These are phyloP conservation scores for Bipolaris cookei DNA, from an alignment of 2,329 filamentous ascomycete genomes.

Conservation along the genomic window DNA sequence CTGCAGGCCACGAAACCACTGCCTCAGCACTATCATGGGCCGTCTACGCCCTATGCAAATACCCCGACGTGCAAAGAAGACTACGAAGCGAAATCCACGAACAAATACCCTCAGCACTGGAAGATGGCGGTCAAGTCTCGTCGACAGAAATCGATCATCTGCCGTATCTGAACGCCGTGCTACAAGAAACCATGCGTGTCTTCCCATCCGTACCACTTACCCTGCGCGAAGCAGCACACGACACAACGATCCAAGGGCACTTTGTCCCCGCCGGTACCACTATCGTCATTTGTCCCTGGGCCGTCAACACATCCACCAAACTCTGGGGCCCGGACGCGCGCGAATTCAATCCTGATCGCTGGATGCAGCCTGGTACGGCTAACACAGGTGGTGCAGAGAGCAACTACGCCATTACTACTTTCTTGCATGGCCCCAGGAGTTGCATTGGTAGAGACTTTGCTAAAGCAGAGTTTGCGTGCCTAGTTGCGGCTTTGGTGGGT, in stretches of 20 bases:
- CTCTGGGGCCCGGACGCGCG: constrained; percentile 80
- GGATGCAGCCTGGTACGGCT: constrained; percentile 51
- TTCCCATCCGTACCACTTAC: constrained; percentile 75
- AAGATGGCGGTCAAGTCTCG: constrained; percentile 53
- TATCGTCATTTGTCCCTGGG: constrained; percentile 68
- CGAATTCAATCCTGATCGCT: constrained; percentile 75
- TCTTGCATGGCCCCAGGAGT: constrained; percentile 82
- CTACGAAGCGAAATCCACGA: constrained; percentile 60
- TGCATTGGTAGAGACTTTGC: constrained; percentile 87
- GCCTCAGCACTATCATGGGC: constrained; percentile 62
- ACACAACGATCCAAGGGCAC: constrained; percentile 70
- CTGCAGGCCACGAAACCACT: constrained; percentile 68
- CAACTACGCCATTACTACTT: constrained; percentile 81
- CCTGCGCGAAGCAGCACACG: constrained; percentile 66
- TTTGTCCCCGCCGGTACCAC: constrained; percentile 73
- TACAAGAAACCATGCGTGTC: constrained; percentile 77
- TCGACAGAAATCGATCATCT: constrained; percentile 71
- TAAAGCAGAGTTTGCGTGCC: constrained; percentile 81
- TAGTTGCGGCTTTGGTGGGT: constrained; percentile 78
- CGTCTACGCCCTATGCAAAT: constrained; percentile 58
- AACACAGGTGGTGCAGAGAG: constrained; percentile 74
- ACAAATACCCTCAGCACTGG: constrained; percentile 53
- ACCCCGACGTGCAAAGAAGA: constrained; percentile 57
- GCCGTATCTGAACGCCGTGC: constrained; percentile 77
- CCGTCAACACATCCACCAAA: constrained; percentile 70